These are phyloP conservation scores for Tulasnella sp. DNA, from an alignment of 768 basidiomycete species.

Conservation along the genomic window DNA sequence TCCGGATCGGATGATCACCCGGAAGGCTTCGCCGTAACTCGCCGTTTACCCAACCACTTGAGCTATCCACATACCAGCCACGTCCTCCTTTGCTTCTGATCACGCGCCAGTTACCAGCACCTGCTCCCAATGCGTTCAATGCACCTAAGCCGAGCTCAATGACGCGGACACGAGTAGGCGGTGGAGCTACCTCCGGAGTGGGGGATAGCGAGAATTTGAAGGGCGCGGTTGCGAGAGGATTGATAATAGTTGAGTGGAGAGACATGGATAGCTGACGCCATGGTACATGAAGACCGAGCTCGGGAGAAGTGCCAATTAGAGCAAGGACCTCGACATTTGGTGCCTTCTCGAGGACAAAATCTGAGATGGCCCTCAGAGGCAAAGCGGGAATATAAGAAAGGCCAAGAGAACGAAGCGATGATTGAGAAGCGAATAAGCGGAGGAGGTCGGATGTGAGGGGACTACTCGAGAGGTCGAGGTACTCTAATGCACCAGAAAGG, in stretches of 20 bases:
- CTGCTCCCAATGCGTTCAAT: slow-evolving; percentile 58
- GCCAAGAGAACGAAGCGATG: slow-evolving; percentile 71
- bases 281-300: slow-evolving; percentile 38
- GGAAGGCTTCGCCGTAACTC: slow-evolving; percentile 47
- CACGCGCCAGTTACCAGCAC: slow-evolving; percentile 76
- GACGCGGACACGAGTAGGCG: slow-evolving; percentile 62
- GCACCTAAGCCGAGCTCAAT: slow-evolving; percentile 69
- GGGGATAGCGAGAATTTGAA: slow-evolving; percentile 47
- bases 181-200: slow-evolving; percentile 30
- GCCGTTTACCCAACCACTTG: slow-evolving; percentile 63
- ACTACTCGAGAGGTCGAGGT: slow-evolving; percentile 81
- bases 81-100: slow-evolving; percentile 86
- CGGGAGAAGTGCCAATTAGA: slow-evolving; percentile 58
- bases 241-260: slow-evolving; percentile 64
- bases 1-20: slow-evolving; percentile 50
- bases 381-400: slow-evolving; percentile 74
- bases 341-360: slow-evolving; percentile 57
- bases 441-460: slow-evolving; percentile 45
- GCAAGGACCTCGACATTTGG: slow-evolving; percentile 76
- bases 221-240: slow-evolving; percentile 66
- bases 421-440: slow-evolving; percentile 46
- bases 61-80: slow-evolving; percentile 90
- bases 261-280: slow-evolving; percentile 59
- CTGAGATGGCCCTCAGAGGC: slow-evolving; percentile 46
- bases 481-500: slow-evolving; percentile 54